These are phyloP conservation scores for Cyberlindnera euphorbiiphila DNA, from an alignment of 805 yeast genomes.

Conservation along the genomic window DNA sequence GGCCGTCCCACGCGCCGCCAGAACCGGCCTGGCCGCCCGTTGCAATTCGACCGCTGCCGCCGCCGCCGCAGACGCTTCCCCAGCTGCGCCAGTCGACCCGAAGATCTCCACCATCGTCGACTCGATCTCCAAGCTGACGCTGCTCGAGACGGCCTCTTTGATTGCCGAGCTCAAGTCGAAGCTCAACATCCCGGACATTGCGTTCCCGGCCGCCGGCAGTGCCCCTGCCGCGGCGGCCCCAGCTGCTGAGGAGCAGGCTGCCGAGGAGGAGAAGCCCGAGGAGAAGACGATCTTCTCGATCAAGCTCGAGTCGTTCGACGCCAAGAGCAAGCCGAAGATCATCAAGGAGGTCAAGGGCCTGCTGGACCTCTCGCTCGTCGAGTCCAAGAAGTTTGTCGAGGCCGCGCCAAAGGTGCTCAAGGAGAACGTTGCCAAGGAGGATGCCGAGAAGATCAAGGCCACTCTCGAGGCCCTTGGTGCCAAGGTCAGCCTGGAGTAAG, in stretches of 20 bases:
- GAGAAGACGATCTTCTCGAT: constrained; percentile 91
- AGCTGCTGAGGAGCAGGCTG: constrained; percentile 69
- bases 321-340: constrained; percentile 94
- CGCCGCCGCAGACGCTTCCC: constrained; percentile 9
- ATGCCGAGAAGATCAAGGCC: constrained; percentile 93
- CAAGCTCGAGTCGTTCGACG: constrained; percentile 90
- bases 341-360: constrained; percentile 94
- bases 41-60: constrained; percentile 39
- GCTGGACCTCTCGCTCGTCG: constrained; percentile 89
- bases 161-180: constrained; percentile 74
- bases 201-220: constrained; percentile 74
- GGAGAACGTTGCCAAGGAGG: constrained; percentile 95
- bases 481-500: constrained; percentile 80
- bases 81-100: constrained; percentile 70
- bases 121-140: constrained; percentile 84
- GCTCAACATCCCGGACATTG: constrained; percentile 90
- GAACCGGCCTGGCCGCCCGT: constrained; percentile 26
- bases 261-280: constrained; percentile 71
- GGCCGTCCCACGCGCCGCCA: constrained; percentile 17
- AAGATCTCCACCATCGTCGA: constrained; percentile 86
- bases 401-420: constrained; percentile 94
- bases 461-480: constrained; percentile 95
- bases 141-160: constrained; percentile 87
- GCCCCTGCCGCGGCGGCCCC: constrained; percentile 60
- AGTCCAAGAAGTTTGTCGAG: constrained; percentile 97